Evolutionary conservation across 495 filamentous ascomycete genomes (phyloP).

Genomic region (Cercophora newfieldiana): DNA sequence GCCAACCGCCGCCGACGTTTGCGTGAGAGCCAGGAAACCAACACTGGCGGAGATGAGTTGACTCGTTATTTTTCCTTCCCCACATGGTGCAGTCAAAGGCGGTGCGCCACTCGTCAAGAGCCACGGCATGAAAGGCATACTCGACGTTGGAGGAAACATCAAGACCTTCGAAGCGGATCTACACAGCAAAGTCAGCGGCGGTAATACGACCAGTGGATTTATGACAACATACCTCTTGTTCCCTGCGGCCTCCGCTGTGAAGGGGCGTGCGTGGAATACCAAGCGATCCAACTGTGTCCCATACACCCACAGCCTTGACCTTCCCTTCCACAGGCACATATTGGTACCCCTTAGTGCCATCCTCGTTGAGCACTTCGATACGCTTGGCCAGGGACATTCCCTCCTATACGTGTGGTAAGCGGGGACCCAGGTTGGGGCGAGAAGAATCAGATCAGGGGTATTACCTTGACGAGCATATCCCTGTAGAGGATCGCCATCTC

Average conservation of each 20-base stretch:
- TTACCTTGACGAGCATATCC: neutral
- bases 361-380: neutral
- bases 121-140: conserved; percentile 66
- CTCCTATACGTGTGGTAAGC: neutral
- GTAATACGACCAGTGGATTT: neutral
- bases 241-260: conserved; percentile 34
- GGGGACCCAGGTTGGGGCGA: neutral
- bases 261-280: conserved; percentile 35
- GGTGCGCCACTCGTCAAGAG: conserved; percentile 60
- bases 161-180: conserved; percentile 53
- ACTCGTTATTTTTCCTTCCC: conserved; percentile 29
- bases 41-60: conserved; percentile 57
- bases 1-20: conserved; percentile 61
- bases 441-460: neutral
- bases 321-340: conserved; percentile 11
- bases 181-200: neutral
- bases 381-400: neutral
- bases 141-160: conserved; percentile 49
- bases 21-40: conserved; percentile 70
- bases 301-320: conserved; percentile 47
- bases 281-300: conserved; percentile 54
- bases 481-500: neutral
- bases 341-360: neutral
- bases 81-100: conserved; percentile 62
- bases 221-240: conserved; percentile 34